Evolutionary conservation across 2,329 filamentous ascomycete genomes (phyloP), one percentile per base, ranked within the genome.

Genomic region (Hypoxylon sp.): DNA sequence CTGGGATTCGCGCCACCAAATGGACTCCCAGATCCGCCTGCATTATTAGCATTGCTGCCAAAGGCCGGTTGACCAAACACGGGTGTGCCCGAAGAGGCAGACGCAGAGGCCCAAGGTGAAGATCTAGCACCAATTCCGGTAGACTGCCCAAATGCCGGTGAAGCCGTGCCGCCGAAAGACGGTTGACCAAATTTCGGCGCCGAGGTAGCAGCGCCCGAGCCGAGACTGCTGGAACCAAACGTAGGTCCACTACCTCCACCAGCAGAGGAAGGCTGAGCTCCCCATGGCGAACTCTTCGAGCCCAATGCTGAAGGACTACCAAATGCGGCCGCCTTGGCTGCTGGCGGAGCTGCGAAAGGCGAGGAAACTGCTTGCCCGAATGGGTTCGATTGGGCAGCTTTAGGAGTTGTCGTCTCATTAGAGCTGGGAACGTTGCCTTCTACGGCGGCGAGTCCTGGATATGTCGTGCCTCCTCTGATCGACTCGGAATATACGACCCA

Each of bases 401-500:
- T 75, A 65, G 78, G 62, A 48, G 72, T 52, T 7, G 77, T 71
- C 1, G 74, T 70, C 55, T 78, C 62, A 2, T 76, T 71, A 68
- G 76, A 61, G 28, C 73, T 55, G 18, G 74, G 50, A 14, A 73
- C 67, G 59, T 75, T 73, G 2, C 78, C 78, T 61, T 82, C 80
- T 30, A 81, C 81, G 45, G 79, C 81, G 40, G 84, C 81, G 68
- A 97, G 82, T 3, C 91, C 92, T 40, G 90, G 86, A 76, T 93
- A 98, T 0, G 87, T 86, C 5, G 87, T 88, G 2, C 89, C 89
- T 71, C 90, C 83, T 63, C 90, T 87, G 65, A 99, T 89, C 1
- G 95, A 93, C 42, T 96, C 93, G 33, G 91, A 88, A 79, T 97
- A 97, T 18, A 98, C 86, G 44, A 98, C 80, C 93, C 95, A 97